Conservation (phyloP, 2,329 filamentous ascomycete genomes). For the Exophiala viscosa region DNA sequence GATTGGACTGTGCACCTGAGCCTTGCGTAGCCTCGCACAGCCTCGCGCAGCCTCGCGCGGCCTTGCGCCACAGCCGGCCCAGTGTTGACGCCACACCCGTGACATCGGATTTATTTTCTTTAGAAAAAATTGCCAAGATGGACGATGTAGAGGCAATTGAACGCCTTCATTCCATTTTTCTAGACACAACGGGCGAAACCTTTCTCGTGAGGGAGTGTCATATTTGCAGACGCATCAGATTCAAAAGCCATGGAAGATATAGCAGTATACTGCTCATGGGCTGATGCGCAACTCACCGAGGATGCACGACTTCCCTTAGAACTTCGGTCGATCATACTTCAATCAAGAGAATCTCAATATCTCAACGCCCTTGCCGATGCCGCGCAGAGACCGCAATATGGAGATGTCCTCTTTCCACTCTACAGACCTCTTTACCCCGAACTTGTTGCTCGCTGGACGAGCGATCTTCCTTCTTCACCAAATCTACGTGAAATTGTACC, state of each 20-base stretch:
- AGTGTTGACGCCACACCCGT: not conserved
- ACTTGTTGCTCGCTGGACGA: slow-evolving; percentile 71
- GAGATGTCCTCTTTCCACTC: slow-evolving; percentile 68
- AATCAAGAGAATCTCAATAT: slow-evolving; percentile 61
- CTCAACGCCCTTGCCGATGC: slow-evolving; percentile 67
- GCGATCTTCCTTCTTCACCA: slow-evolving; percentile 32
- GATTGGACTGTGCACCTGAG: not conserved
- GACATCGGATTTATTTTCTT: not conserved
- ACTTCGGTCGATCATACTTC: slow-evolving; percentile 63
- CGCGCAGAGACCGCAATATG: slow-evolving; percentile 66
- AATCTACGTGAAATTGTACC: slow-evolving; percentile 29
- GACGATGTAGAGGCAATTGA: not conserved
- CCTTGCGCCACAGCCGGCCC: slow-evolving; percentile 6
- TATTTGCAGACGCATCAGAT: not conserved
- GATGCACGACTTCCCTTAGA: slow-evolving; percentile 64
- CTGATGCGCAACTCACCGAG: slow-evolving; percentile 35
- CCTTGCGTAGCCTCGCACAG: not conserved
- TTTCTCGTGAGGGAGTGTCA: not conserved
- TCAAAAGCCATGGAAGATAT: slow-evolving; percentile 30
- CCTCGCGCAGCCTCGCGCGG: slow-evolving; percentile 2
- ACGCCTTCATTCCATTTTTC: not conserved
- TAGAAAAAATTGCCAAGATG: not conserved
- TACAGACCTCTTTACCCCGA: slow-evolving; percentile 77
- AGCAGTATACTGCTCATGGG: slow-evolving; percentile 29
- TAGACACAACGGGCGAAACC: not conserved